phyloP scores from a whole-genome alignment of 1,284 basidiomycete species.

The Malassezia sp. region DNA sequence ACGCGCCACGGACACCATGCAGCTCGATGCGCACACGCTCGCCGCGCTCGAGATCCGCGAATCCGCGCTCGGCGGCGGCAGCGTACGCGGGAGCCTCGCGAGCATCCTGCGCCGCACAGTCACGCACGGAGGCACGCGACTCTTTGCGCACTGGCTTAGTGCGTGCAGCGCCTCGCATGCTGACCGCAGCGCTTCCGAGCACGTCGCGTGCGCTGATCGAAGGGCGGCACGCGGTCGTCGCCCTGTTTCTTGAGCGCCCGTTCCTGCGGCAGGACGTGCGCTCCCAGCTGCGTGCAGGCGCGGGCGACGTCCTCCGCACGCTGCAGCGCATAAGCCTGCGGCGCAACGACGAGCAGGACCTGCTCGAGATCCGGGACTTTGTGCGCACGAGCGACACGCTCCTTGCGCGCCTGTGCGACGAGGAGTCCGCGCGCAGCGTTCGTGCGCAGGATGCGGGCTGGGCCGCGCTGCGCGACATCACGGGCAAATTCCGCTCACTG shows the following conservation, averaged over 20 bases:
- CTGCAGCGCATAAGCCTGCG: constrained; percentile 32
- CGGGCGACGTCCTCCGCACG: constrained; percentile 35
- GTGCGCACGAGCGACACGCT: constrained; percentile 20
- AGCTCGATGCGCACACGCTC: constrained; percentile 41
- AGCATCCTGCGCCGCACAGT: constrained; percentile 37
- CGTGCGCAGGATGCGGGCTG: constrained; percentile 3
- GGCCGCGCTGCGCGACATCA: constrained; percentile 5
- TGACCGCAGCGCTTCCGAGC: constrained; percentile 29
- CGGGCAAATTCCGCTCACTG: constrained; percentile 18
- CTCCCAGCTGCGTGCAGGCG: constrained; percentile 17
- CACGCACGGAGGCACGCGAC: constrained; percentile 35
- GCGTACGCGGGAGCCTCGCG: constrained; percentile 31
- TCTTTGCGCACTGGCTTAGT: constrained; percentile 38
- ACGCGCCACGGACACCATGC: constrained; percentile 21
- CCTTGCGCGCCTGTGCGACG: constrained; percentile 6
- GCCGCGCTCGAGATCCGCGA: constrained; percentile 35
- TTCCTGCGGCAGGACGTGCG: constrained; percentile 33
- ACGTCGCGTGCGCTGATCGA: constrained; percentile 25
- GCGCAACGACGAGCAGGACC: constrained; percentile 39
- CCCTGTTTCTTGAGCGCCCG: constrained; percentile 18
- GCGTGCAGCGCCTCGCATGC: too few species aligned
- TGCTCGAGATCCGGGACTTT: constrained; percentile 39
- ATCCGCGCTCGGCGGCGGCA: constrained; percentile 20
- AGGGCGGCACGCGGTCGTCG: constrained; percentile 28
- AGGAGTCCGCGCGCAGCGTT: background rate